Evolutionary conservation across 805 yeast genomes (phyloP), one percentile per base, ranked within the genome.

Genomic region (Kodamaea neixiangensis): DNA sequence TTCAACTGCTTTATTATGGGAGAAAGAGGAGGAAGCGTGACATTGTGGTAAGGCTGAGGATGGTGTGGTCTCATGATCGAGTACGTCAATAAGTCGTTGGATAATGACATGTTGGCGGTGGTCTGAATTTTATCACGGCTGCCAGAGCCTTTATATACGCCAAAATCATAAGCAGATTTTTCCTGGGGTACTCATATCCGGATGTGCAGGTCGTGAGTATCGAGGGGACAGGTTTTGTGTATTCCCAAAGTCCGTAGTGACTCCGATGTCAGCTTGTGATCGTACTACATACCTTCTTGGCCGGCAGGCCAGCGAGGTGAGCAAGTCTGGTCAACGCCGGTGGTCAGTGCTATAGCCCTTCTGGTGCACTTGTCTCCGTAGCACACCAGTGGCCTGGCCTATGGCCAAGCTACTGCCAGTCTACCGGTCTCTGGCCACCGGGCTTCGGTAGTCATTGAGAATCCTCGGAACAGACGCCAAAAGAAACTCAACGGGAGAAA

Each of bases 41-140:
- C 41, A 20, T 29, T 25, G 19, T 39, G 20, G 5, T 34, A 14
- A 20, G 41, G 22, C 7, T 44, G 47, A 19, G 37, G 47, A 7
- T 19, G 20, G 25, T 45, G 42, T 10, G 48, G 37, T 20, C 48
- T 61, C 76, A 72, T 72, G 49, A 73, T 73, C 33, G 77, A 72
- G 53, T 73, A 73, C 46, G 69, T 59, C 51, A 71, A 60, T 42
- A 73, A 66, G 54, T 73, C 77, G 61, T 63, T 65, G 15, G 69
- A 59, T 44, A 65, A 58, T 62, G 64, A 64, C 40, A 51, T 56
- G 48, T 39, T 47, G 13, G 17, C 6, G 29, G 20, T 7, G 22
- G 33, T 14, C 19, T 14, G 5, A 19, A 43, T n/a, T 9, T 7
- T 39, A 34, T 39, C 35, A 45, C 18, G 14, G 5, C 25, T 3